Evolutionary conservation across 23 red algal species (phyloP).

Genomic region (Cyanidiococcus yangmingshanensis): DNA sequence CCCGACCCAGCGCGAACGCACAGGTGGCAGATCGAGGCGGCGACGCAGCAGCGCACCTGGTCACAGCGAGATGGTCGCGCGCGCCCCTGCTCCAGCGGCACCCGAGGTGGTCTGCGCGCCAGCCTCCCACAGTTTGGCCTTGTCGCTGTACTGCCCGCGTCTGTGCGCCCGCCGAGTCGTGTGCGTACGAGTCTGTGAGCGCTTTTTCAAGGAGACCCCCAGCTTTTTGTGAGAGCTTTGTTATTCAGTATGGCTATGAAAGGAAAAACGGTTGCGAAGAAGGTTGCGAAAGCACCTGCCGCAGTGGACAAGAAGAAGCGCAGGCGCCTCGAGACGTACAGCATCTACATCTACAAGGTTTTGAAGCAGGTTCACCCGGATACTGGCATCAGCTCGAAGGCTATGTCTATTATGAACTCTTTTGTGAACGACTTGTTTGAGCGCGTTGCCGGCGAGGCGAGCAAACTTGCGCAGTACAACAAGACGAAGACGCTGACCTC

Average conservation of each 20-base stretch:
- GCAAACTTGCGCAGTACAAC: slow-evolving; percentile 87
- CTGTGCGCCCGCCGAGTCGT: no score
- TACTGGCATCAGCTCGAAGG: slow-evolving; percentile 97
- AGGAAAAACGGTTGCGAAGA: slow-evolving; percentile 98
- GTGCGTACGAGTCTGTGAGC: no score
- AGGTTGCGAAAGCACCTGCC: slow-evolving; percentile 66
- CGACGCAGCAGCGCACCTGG: no score
- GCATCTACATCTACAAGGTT: slow-evolving; percentile 99
- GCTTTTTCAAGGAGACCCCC: no score
- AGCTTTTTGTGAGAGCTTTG: no score
- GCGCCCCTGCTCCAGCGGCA: no score
- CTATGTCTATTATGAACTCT: slow-evolving; percentile 99
- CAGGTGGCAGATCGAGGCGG: no score
- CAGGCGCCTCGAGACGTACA: slow-evolving; percentile 93
- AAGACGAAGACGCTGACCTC: slow-evolving; percentile 99
- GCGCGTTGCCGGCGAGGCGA: slow-evolving; percentile 79
- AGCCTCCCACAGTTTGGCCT: no score
- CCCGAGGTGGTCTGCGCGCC: no score
- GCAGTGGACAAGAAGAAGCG: slow-evolving; percentile 39
- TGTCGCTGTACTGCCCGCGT: no score
- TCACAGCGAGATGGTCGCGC: no score
- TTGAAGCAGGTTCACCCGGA: slow-evolving; percentile 99
- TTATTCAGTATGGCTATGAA: slow-evolving; percentile 79
- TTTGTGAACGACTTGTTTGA: slow-evolving; percentile 98
- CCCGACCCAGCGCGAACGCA: no score